phyloP scores from a whole-genome alignment of 805 yeast species.

The Diddensiella santjacobensis region DNA sequence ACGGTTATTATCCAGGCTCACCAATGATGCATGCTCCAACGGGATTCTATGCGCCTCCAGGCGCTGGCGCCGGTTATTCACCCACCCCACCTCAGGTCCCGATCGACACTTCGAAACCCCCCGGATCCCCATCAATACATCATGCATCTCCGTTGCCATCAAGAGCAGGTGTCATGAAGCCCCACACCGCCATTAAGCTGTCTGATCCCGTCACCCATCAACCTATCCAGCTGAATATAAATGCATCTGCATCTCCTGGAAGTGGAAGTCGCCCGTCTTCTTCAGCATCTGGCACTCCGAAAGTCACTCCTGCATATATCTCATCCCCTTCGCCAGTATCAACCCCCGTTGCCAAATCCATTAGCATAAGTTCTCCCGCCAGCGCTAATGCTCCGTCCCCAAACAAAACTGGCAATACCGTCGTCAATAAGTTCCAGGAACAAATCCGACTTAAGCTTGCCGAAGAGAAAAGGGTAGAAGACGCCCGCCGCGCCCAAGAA shows the following conservation, averaged over 20 bases:
- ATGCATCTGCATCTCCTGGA: conserved; percentile 1
- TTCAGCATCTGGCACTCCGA: conserved; percentile 6
- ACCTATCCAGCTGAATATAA: conserved; percentile 22
- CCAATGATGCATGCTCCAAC: conserved; percentile 6
- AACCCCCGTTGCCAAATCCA: not conserved
- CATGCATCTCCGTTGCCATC: conserved; percentile 3
- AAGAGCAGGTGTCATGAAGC: conserved; percentile 1
- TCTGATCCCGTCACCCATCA: conserved; percentile 26
- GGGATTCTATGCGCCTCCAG: not conserved
- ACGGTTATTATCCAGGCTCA: conserved; percentile 5
- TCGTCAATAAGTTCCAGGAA: conserved; percentile 19
- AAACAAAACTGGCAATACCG: conserved; percentile 2
- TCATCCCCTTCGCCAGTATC: conserved; percentile 4
- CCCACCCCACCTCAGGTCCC: not conserved
- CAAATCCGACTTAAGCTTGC: conserved; percentile 16
- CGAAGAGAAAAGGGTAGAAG: conserved; percentile 10
- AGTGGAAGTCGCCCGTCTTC: conserved; percentile 6
- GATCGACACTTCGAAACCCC: not conserved
- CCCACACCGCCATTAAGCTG: conserved; percentile 26
- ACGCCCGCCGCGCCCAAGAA: conserved; percentile 14
- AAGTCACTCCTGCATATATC: not conserved
- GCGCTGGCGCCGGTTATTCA: conserved; percentile 2
- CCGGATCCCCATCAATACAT: conserved; percentile 2
- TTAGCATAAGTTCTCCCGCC: not conserved
- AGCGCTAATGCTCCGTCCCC: conserved; percentile 2